These are phyloP conservation scores for Blastomyces parvus DNA, from an alignment of 2,329 filamentous ascomycete genomes.

Conservation along the genomic window DNA sequence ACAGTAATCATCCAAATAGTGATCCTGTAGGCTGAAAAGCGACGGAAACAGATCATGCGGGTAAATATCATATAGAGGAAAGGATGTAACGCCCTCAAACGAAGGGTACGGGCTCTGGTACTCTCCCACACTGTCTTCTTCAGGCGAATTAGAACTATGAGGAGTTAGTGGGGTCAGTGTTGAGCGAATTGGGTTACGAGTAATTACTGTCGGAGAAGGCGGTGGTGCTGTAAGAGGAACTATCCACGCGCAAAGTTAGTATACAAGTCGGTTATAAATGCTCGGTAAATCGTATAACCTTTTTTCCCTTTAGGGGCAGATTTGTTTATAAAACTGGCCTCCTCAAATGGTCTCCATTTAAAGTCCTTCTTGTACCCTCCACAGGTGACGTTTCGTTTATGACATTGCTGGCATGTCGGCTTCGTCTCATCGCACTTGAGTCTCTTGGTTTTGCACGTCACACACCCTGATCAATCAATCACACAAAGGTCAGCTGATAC, in stretches of 20 bases:
- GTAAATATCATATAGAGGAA: not conserved
- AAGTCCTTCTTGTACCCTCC: slow-evolving; percentile 67
- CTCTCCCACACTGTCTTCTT: not conserved
- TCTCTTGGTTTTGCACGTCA: slow-evolving; percentile 63
- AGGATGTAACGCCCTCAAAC: not conserved
- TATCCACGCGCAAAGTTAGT: not conserved
- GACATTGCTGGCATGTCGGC: slow-evolving; percentile 57
- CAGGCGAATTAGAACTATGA: not conserved
- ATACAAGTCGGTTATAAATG: not conserved
- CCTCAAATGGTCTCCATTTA: slow-evolving; percentile 64
- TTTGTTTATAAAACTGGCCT: slow-evolving; percentile 44
- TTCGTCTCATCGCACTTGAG: slow-evolving; percentile 67
- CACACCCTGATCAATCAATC: slow-evolving; percentile 47
- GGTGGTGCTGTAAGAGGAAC: not conserved
- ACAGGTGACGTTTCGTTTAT: slow-evolving; percentile 54
- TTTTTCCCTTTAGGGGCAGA: slow-evolving; percentile 38
- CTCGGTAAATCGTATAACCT: slow-evolving; percentile 24
- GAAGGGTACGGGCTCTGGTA: not conserved
- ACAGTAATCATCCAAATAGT: not conserved
- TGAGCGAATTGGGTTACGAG: not conserved
- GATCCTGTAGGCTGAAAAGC: not conserved
- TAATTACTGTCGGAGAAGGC: not conserved
- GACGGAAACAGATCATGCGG: not conserved
- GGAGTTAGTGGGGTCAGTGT: slow-evolving; percentile 1
- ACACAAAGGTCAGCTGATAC: not conserved